Conservation (phyloP, 495 filamentous ascomycete genomes). For the Aspergillus sclerotiicarbonarius region DNA sequence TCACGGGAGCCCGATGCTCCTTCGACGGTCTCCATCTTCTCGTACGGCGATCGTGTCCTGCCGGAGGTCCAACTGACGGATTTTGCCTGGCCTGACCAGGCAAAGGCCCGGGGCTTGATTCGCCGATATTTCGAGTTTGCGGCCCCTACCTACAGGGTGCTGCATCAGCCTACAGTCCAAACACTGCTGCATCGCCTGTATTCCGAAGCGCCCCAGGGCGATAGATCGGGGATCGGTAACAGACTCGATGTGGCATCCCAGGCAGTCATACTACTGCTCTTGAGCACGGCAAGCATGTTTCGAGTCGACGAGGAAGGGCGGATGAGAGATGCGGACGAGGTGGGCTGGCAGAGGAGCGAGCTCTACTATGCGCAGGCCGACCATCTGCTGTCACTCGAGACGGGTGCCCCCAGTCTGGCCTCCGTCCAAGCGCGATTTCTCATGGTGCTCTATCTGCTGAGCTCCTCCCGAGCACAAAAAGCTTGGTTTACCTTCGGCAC, state of each 20-base stretch:
- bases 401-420: conserved; percentile 18
- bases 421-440: conserved; percentile 30
- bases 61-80: conserved; percentile 15
- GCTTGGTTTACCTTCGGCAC: conserved; percentile 33
- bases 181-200: conserved; percentile 17
- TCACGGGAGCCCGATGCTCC: neutral
- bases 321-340: conserved; percentile 16
- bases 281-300: conserved; percentile 24
- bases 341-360: conserved; percentile 22
- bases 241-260: conserved; percentile 1
- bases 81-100: conserved; percentile 23
- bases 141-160: conserved; percentile 28
- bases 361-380: conserved; percentile 26
- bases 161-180: conserved; percentile 28
- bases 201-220: neutral
- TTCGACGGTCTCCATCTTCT: conserved; percentile 22
- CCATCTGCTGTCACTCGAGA: conserved; percentile 18
- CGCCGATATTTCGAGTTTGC: conserved; percentile 35
- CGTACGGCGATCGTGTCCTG: conserved; percentile 22
- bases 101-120: conserved; percentile 16
- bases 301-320: conserved; percentile 9
- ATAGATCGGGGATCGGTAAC: neutral
- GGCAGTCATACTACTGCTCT: conserved; percentile 24
- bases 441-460: conserved; percentile 27
- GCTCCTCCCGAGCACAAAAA: conserved; percentile 27